Evolutionary conservation across 441 rosid genomes (phyloP), one percentile per base, ranked within the genome.

Genomic region (Bruguiera hainesii): DNA sequence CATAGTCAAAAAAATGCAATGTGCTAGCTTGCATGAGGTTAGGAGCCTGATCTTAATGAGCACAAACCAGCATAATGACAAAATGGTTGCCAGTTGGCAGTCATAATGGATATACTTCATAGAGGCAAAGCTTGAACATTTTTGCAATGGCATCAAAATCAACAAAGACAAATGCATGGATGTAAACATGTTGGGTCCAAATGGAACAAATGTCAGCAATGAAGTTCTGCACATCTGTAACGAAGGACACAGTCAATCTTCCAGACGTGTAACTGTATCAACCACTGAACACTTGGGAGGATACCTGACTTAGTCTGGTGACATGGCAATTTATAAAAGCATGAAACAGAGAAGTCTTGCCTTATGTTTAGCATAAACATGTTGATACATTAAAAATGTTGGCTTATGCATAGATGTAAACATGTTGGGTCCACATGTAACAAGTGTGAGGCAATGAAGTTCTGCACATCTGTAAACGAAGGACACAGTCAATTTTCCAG

Each of bases 221-320:
- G 67, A 67, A 70, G 67, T 75, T 68, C 13, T 13, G 16, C 68
- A 81, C 71, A 81, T 79, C 94, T 78, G 91, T 75, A 91, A 89
- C 88, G 87, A 89, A 57, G 83, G 83, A 85, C 88, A 66, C 84
- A 20, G 2, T 83, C 37, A 25, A 11, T 91, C 64, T 91, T 3
- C 93, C 98, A 86, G 91, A 83, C 87, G 30, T 46, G 91, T 85
- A 91, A 88, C 95, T 75, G 87, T 80, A 87, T 85, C 87, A 73
- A 74, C 91, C 85, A 71, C 74, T 18, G 19, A 65, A 64, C 18
- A 37, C 55, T 71, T 62, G 61, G 75, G 82, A 67, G 72, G 85
- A 86, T 66, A 88, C 94, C 69, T 91, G 91, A 91, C 96, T 84
- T 70, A 83, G 85, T 60, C 89, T 84, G 96, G 89, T 42, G 39